A percentile compares a stretch with the other conserved stretches of the same genome.
phyloP scores from a whole-genome alignment of 2,329 filamentous ascomycete species.

The Fusarium ambrosium region DNA sequence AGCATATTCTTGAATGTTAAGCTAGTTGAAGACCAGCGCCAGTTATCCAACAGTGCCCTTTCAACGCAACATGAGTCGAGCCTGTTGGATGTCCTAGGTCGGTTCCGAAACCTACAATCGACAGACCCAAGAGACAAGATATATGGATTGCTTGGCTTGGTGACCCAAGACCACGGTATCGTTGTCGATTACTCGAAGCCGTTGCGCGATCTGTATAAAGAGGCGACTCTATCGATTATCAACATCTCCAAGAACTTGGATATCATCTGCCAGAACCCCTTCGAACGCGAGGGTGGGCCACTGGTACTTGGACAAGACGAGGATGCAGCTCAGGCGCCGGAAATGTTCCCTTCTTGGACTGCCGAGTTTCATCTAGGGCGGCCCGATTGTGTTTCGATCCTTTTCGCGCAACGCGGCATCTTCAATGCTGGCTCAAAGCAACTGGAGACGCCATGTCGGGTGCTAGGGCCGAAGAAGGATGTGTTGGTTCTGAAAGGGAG shows the following conservation, averaged over 20 bases:
- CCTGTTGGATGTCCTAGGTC: constrained; percentile 12
- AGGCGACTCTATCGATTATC: constrained; percentile 6
- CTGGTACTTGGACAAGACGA: neutral
- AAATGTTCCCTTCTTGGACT: constrained; percentile 17
- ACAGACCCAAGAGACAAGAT: constrained; percentile 21
- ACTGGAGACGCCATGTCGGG: constrained; percentile 1
- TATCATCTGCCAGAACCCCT: constrained; percentile 29
- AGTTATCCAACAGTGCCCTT: neutral
- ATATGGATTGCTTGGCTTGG: constrained; percentile 17
- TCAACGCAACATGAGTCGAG: neutral
- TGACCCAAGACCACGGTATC: constrained; percentile 24
- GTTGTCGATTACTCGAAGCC: constrained; percentile 12
- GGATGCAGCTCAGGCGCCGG: neutral
- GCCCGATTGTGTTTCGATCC: neutral
- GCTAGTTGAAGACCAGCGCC: constrained; percentile 28
- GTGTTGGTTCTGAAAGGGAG: neutral
- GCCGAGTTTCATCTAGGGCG: constrained; percentile 5
- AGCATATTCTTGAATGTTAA: constrained; percentile 6
- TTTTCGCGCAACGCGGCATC: constrained; percentile 25
- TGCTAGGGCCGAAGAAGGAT: neutral
- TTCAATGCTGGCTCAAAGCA: neutral
- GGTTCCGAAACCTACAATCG: constrained; percentile 15
- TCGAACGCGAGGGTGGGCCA: constrained; percentile 9
- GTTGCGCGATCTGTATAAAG: neutral
- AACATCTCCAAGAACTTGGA: constrained; percentile 16